Evolutionary conservation across 1,284 basidiomycete genomes (phyloP).

Genomic region (Ceratobasidium sp.): DNA sequence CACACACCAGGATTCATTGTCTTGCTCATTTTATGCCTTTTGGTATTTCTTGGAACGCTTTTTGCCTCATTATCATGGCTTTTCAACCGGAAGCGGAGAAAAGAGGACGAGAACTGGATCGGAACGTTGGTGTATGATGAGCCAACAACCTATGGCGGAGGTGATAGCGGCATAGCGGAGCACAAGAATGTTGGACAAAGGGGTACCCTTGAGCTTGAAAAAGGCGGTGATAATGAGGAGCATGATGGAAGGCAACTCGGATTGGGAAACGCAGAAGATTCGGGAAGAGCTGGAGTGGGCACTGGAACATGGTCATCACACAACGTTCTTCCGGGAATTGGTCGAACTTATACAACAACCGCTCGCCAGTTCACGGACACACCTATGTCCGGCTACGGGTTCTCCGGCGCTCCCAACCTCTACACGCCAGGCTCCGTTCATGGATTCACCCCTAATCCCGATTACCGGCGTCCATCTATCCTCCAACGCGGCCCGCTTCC

Average conservation of each 20-base stretch:
- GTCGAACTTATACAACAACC: neutral
- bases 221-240: constrained; percentile 10
- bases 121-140: constrained; percentile 19
- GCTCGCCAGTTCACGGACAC: neutral
- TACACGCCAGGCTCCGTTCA: neutral
- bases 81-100: constrained; percentile 1
- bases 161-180: neutral
- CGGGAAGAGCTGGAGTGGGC: constrained; percentile 9
- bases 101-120: constrained; percentile 27
- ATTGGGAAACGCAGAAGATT: neutral
- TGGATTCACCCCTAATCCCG: constrained; percentile 21
- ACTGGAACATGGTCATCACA: neutral
- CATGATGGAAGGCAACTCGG: no score
- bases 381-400: constrained; percentile 1
- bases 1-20: constrained; percentile 10
- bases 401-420: neutral
- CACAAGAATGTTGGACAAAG: neutral
- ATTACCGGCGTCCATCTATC: neutral
- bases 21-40: neutral
- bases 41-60: constrained; percentile 23
- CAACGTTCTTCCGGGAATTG: neutral
- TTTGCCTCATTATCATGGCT: constrained; percentile 32
- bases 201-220: constrained; percentile 6
- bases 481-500: constrained; percentile 33
- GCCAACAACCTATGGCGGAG: neutral